phyloP scores from a whole-genome alignment of 208 protist species.

The Leptomonas pyrrhocoris region DNA sequence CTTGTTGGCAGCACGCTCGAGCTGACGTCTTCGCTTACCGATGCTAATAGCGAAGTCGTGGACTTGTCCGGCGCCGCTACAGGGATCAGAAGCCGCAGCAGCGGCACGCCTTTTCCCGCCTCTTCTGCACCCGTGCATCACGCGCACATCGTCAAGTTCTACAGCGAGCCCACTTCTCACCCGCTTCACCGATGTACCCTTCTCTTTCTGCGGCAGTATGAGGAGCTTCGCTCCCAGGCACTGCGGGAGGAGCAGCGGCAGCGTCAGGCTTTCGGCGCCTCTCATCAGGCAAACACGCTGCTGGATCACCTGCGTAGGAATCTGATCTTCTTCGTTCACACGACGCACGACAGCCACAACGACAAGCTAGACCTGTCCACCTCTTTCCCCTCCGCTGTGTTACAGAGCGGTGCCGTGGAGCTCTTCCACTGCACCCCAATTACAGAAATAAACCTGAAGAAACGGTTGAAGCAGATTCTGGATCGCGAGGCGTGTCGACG shows the following conservation, averaged over 20 bases:
- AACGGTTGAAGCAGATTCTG: constrained; percentile 54
- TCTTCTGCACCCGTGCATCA: constrained; percentile 5
- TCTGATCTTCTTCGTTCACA: constrained; percentile 78
- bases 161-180: constrained; percentile 62
- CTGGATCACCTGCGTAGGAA: constrained; percentile 45
- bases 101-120: too few relatives aligned
- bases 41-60: neutral
- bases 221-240: constrained; percentile 20
- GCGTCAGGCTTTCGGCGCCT: neutral
- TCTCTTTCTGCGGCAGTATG: constrained; percentile 67
- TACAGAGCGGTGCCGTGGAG: constrained; percentile 48
- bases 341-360: constrained; percentile 86
- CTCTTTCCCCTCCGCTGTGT: constrained; percentile 47
- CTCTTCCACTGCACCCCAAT: constrained; percentile 82
- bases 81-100: neutral
- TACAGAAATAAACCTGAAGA: constrained; percentile 66
- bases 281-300: neutral
- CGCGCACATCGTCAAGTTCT: constrained; percentile 64
- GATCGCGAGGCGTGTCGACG: constrained; percentile 17
- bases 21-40: neutral
- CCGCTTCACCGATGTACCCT: constrained; percentile 46
- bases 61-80: neutral
- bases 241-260: constrained; percentile 12
- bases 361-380: constrained; percentile 65
- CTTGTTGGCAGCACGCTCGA: constrained; percentile 17